These are phyloP conservation scores for Pseudogymnoascus sp. DNA, from an alignment of 2,329 filamentous ascomycete genomes.

Conservation along the genomic window DNA sequence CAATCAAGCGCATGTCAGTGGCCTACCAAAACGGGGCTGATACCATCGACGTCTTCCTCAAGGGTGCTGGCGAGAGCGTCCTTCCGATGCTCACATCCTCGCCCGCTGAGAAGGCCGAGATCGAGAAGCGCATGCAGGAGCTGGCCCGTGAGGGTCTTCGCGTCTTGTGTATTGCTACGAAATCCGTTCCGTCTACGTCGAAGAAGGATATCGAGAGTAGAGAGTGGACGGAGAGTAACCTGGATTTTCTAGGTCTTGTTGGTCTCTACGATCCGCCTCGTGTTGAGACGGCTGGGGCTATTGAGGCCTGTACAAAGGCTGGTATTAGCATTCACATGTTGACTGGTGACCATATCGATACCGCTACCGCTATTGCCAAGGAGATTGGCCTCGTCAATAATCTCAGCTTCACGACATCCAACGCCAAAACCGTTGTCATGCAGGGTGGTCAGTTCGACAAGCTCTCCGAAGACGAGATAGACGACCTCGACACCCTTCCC, in stretches of 20 bases:
- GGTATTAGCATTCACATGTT: conserved; percentile 63
- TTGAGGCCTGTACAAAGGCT: conserved; percentile 49
- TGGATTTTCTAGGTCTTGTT: conserved; percentile 61
- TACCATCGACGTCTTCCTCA: conserved; percentile 42
- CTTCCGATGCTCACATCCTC: conserved; percentile 49
- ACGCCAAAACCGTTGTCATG: conserved; percentile 39
- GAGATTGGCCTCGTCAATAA: conserved; percentile 53
- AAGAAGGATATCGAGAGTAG: conserved; percentile 36
- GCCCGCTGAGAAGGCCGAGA: conserved; percentile 36
- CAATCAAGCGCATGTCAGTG: conserved; percentile 68
- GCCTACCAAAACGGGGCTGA: conserved; percentile 44
- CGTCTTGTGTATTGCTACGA: conserved; percentile 58
- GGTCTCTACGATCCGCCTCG: conserved; percentile 68
- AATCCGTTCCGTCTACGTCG: conserved; percentile 28
- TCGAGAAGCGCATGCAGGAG: conserved; percentile 43
- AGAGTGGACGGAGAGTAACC: conserved; percentile 43
- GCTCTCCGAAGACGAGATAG: conserved; percentile 54
- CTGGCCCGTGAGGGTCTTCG: conserved; percentile 58
- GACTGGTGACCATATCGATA: conserved; percentile 61
- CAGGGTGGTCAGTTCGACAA: conserved; percentile 54
- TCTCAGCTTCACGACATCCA: conserved; percentile 21
- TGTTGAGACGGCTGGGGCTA: conserved; percentile 54
- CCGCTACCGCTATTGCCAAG: conserved; percentile 56
- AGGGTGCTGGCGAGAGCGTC: conserved; percentile 51
- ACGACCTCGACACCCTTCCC: conserved; percentile 51